Evolutionary conservation across 768 basidiomycete species (phyloP), one percentile per base, ranked within the genome.

Genomic region (Exsudoporus frostii): DNA sequence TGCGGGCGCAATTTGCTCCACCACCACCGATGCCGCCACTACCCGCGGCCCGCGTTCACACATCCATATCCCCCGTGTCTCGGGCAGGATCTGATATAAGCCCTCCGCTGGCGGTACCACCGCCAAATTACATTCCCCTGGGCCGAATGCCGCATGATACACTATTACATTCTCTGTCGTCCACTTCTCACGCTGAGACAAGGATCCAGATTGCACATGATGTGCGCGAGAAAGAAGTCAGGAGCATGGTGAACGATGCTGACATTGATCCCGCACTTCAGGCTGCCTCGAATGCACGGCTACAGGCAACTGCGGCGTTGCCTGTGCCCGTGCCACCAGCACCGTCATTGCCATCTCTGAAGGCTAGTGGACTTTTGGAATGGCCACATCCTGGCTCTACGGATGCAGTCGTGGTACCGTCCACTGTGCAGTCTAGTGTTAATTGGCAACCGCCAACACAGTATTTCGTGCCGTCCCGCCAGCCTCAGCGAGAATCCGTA

Each of bases 311-410:
- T 9, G 42, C 62, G 20, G 60, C 63, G 39, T 36, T 50, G 46
- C 33, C 51, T 40, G 50, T 30, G 33, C 19, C 51, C 3, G 42
- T 43, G 13, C 53, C 55, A 29, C 59, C 61, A 15, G 52, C 56
- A n/a, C 78, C 72, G 57, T 81, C 84, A 19, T 69, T 90, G 53
- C 88, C 88, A 30, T 89, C 88, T 34, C 72, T 90, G 49, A 89
- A 88, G 69, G 81, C 83, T 30, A 87, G 85, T 57, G 88, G 88
- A 20, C 74, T 90, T 41, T 72, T 90, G 37, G 85, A 88, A 59
- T 70, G 70, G 70, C 64, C 64, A n/a, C 66, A 44, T 74, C 77
- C 52, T 78, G 81, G 81, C 53, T 69, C 75, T 45, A 54, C 69
- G 53, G 69, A 68, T 57, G 58, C 53, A 19, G 49, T 48, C 29